Percentiles rank a stretch among this genome's conserved stretches.
Evolutionary conservation across 2,329 filamentous ascomycete genomes (phyloP).

Genomic region (Aureobasidium sp.): DNA sequence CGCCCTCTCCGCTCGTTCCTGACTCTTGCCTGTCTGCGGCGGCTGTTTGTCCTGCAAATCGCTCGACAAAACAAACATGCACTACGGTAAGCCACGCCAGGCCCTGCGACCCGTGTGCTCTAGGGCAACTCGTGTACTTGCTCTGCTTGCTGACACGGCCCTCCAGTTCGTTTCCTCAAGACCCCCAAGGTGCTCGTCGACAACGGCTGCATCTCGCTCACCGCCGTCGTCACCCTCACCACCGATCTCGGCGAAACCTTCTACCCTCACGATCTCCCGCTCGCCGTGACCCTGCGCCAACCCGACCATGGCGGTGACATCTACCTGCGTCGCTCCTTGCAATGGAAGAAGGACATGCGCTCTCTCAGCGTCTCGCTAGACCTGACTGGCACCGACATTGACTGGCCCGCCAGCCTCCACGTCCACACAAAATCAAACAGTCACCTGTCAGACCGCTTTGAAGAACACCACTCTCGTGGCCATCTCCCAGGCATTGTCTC

Average conservation of each 20-base stretch:
- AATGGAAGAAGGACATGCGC: slow-evolving; percentile 41
- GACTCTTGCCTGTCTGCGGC: slow-evolving; percentile 1
- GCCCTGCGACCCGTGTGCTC: neutral
- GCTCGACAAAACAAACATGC: slow-evolving; percentile 19
- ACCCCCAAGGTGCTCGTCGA: slow-evolving; percentile 45
- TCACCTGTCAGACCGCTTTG: slow-evolving; percentile 26
- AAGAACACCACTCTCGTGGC: slow-evolving; percentile 23
- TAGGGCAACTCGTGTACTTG: neutral
- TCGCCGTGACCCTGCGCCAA: slow-evolving; percentile 36
- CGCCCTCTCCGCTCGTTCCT: neutral
- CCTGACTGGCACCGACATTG: slow-evolving; percentile 32
- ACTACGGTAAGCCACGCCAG: slow-evolving; percentile 23
- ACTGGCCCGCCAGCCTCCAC: slow-evolving; percentile 36
- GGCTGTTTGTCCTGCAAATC: neutral
- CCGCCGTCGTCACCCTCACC: slow-evolving; percentile 55
- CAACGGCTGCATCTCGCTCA: slow-evolving; percentile 36
- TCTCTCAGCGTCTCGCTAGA: slow-evolving; percentile 39
- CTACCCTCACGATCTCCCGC: slow-evolving; percentile 42
- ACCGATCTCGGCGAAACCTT: slow-evolving; percentile 64
- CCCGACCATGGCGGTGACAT: slow-evolving; percentile 31
- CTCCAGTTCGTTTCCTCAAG: slow-evolving; percentile 58
- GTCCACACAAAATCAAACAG: slow-evolving; percentile 30
- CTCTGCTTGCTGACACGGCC: neutral
- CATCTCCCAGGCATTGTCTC: slow-evolving; percentile 46
- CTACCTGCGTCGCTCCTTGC: slow-evolving; percentile 36